phyloP scores from a whole-genome alignment of 495 filamentous ascomycete genomes.

The Aspergillus sparsus region DNA sequence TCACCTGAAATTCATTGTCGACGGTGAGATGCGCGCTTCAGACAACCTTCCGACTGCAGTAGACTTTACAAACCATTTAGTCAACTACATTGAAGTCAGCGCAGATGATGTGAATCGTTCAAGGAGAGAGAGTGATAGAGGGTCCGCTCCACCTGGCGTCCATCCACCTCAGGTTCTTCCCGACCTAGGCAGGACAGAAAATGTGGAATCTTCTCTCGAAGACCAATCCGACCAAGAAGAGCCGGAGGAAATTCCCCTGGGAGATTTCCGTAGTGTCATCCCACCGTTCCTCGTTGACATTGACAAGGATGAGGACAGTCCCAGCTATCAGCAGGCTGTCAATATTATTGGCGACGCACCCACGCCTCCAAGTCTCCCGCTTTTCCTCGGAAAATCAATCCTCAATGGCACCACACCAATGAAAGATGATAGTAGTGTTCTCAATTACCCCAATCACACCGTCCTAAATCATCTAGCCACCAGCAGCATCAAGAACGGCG shows the following conservation, averaged over 20 bases:
- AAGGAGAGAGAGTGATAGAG: constrained; percentile 40
- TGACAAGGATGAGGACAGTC: constrained; percentile 76
- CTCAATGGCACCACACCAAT: constrained; percentile 85
- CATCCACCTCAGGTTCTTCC: constrained; percentile 51
- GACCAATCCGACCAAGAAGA: constrained; percentile 47
- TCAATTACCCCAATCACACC: constrained; percentile 95
- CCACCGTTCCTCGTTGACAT: constrained; percentile 85
- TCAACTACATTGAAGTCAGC: constrained; percentile 95
- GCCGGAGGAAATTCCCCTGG: constrained; percentile 49
- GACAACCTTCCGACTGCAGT: constrained; percentile 88
- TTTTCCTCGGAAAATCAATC: constrained; percentile 93
- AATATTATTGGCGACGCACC: constrained; percentile 72
- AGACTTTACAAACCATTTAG: constrained; percentile 92
- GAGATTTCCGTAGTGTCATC: constrained; percentile 59
- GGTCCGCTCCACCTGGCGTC: constrained; percentile 37
- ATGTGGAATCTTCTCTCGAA: constrained; percentile 41
- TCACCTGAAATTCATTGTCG: constrained; percentile 94
- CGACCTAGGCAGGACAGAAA: constrained; percentile 37
- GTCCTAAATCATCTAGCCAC: constrained; percentile 97
- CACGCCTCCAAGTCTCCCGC: constrained; percentile 79
- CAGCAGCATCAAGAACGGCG: constrained; percentile 94
- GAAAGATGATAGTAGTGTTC: constrained; percentile 96
- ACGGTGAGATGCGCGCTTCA: constrained; percentile 87
- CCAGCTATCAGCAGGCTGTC: constrained; percentile 66
- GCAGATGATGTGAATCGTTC: constrained; percentile 61